A percentile compares a stretch with the other conserved stretches of the same genome.
Evolutionary conservation across 2,329 filamentous ascomycete species (phyloP).

Genomic region (Aspergillus ruber): DNA sequence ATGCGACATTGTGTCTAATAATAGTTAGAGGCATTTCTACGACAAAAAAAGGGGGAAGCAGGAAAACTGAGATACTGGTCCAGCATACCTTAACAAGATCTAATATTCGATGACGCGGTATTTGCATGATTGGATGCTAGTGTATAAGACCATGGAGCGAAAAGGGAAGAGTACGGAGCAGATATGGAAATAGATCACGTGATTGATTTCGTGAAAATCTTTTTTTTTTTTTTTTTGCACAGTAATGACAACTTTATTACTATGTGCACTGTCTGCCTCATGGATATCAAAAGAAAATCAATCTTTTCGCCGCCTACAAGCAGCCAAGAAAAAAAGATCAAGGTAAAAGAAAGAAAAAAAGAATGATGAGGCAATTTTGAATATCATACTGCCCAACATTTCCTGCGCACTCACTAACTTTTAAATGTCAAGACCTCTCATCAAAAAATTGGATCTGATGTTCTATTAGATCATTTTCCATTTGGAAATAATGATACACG

Average conservation of each 20-base stretch:
- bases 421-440: not conserved
- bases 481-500: not conserved
- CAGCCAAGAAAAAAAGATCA: slow-evolving; percentile 10
- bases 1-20: slow-evolving; percentile 77
- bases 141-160: not conserved
- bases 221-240: too few species aligned
- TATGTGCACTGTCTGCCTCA: slow-evolving; percentile 3
- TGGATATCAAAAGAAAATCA: slow-evolving; percentile 22
- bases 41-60: not conserved
- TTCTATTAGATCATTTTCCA: not conserved
- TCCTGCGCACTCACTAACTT: not conserved
- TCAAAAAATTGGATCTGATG: not conserved
- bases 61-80: not conserved
- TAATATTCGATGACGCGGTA: slow-evolving; percentile 47
- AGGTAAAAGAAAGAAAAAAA: slow-evolving; percentile 8
- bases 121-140: slow-evolving; percentile 38
- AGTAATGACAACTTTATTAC: not conserved
- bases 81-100: slow-evolving; percentile 70
- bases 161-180: not conserved
- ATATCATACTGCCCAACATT: not conserved
- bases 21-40: not conserved
- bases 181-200: not conserved
- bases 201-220: not conserved
- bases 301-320: slow-evolving; percentile 3
- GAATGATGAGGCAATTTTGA: not conserved